These are phyloP conservation scores for Psilocybe subaeruginosa DNA, from an alignment of 768 basidiomycete species.

Conservation along the genomic window DNA sequence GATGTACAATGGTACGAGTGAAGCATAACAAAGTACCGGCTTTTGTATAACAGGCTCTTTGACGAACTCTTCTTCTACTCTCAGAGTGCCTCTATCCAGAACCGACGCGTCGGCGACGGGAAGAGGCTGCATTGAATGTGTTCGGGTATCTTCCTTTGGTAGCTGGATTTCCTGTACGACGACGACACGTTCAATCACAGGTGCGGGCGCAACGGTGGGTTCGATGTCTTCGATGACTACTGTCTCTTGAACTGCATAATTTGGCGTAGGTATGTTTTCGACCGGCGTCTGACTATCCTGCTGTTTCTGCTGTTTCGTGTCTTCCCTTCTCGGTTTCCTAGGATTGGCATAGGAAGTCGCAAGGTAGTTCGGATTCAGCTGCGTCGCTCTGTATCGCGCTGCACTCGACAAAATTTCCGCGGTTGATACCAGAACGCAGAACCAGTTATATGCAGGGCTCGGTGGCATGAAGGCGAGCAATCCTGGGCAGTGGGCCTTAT, in stretches of 20 bases:
- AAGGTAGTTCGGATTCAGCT: slow-evolving; percentile 28
- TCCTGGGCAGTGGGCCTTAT: background rate
- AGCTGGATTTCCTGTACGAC: background rate
- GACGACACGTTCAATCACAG: background rate
- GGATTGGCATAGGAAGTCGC: slow-evolving; percentile 19
- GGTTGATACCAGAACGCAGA: slow-evolving; percentile 65
- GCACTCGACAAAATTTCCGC: slow-evolving; percentile 67
- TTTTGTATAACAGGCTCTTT: background rate
- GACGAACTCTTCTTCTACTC: background rate
- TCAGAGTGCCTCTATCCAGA: background rate
- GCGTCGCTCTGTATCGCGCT: slow-evolving; percentile 56
- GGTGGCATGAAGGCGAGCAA: slow-evolving; percentile 54
- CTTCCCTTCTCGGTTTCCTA: slow-evolving; percentile 22
- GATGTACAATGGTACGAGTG: background rate
- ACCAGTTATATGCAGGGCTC: slow-evolving; percentile 70
- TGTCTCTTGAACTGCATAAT: background rate
- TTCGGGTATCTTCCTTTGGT: background rate
- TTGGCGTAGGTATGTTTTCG: background rate
- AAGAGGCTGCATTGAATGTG: background rate
- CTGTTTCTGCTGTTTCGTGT: background rate
- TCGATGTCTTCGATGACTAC: background rate
- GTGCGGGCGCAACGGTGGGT: background rate
- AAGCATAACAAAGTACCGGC: background rate
- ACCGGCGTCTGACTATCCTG: background rate
- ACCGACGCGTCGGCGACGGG: background rate